Evolutionary conservation across 2,329 filamentous ascomycete species (phyloP).

Genomic region (Chalaropsis ovoidea): DNA sequence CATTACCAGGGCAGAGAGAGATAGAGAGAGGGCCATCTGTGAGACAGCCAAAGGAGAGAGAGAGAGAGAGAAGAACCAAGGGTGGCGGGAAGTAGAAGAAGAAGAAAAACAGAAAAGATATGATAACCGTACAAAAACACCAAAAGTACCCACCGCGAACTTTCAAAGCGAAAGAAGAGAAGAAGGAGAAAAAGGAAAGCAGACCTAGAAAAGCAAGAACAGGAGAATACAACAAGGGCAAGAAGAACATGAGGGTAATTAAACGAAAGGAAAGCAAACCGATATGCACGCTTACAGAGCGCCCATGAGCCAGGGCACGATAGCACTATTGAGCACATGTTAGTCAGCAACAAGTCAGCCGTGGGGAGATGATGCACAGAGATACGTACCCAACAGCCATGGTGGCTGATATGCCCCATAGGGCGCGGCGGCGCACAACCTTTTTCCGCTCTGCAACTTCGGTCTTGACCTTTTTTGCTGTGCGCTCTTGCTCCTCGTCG

Average conservation of each 20-base stretch:
- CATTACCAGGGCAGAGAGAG: constrained; percentile 21
- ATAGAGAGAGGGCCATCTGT: not conserved
- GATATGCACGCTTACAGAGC: constrained; percentile 35
- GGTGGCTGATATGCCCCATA: constrained; percentile 77
- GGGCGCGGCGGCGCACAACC: constrained; percentile 72
- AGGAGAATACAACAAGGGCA: constrained; percentile 11
- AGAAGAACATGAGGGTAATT: constrained; percentile 20
- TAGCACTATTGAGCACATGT: constrained; percentile 32
- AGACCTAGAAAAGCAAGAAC: constrained; percentile 14
- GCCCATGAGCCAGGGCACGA: constrained; percentile 45
- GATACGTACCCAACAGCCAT: constrained; percentile 77
- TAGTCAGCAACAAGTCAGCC: constrained; percentile 26
- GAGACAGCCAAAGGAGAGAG: not conserved
- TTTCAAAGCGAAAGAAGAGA: constrained; percentile 21
- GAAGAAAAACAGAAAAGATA: constrained; percentile 8
- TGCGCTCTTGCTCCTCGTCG: constrained; percentile 38
- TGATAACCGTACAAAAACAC: constrained; percentile 19
- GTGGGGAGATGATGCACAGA: constrained; percentile 14
- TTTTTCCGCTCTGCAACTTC: constrained; percentile 76
- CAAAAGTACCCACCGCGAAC: constrained; percentile 19
- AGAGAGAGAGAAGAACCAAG: not conserved
- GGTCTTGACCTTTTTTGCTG: constrained; percentile 68
- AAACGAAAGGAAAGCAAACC: constrained; percentile 20
- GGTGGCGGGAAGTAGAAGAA: not conserved
- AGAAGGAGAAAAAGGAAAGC: constrained; percentile 15